Conservation (phyloP, 495 filamentous ascomycete species). For the Penicillium waksmanii region DNA sequence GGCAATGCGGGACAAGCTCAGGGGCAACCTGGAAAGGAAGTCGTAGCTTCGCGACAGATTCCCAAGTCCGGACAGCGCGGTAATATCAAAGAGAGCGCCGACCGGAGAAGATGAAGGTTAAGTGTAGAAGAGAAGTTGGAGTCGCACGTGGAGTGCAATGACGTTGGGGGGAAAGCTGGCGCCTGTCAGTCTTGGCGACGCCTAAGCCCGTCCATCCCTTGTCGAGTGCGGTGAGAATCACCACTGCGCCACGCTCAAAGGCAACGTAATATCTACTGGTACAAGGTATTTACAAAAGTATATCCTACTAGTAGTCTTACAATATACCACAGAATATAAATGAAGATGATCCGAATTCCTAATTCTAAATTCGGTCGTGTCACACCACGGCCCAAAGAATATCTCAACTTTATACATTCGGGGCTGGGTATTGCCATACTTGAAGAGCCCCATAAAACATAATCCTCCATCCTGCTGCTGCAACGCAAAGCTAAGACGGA, state of each 20-base stretch:
- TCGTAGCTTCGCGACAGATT: slow-evolving; percentile 25
- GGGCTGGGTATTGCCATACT: background rate
- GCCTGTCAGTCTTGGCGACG: slow-evolving; percentile 41
- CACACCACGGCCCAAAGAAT: background rate
- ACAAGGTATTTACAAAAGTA: background rate
- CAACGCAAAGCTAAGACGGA: background rate
- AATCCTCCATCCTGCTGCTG: background rate
- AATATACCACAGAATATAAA: no score
- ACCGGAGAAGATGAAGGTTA: slow-evolving; percentile 17
- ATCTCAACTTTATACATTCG: background rate
- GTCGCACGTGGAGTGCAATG: slow-evolving; percentile 37
- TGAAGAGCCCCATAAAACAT: background rate
- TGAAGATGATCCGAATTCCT: background rate
- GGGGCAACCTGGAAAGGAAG: slow-evolving; percentile 24
- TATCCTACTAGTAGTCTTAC: no score
- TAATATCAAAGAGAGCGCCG: slow-evolving; percentile 17
- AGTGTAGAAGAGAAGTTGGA: slow-evolving; percentile 7
- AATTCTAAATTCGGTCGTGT: background rate
- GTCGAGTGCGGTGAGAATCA: slow-evolving; percentile 3
- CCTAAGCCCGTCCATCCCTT: slow-evolving; percentile 31
- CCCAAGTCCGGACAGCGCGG: slow-evolving; percentile 31
- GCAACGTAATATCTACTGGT: background rate
- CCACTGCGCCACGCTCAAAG: background rate
- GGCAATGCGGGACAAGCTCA: slow-evolving; percentile 23
- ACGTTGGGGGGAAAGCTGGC: slow-evolving; percentile 44